Conservation (phyloP, 2,329 filamentous ascomycete genomes). For the Myriosclerotinia scirpicola region DNA sequence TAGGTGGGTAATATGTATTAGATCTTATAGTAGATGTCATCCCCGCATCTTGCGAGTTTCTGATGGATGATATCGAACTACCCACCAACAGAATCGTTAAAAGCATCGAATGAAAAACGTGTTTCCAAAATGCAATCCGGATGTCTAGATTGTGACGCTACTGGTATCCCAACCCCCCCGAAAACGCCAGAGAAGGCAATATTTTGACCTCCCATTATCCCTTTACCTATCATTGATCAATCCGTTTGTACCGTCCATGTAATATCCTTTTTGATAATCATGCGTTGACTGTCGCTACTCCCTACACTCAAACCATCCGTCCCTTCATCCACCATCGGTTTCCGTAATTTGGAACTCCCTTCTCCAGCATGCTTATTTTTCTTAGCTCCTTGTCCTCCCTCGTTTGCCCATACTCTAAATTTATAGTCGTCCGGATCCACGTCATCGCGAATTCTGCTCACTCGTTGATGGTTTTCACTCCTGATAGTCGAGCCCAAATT, state of each 20-base stretch:
- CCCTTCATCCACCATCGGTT: background rate
- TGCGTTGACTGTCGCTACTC: constrained; percentile 28
- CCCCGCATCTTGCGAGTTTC: background rate
- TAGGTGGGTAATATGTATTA: too few relatives aligned
- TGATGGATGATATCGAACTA: background rate
- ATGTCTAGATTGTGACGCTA: background rate
- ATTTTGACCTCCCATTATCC: background rate
- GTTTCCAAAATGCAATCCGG: background rate
- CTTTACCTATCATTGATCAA: constrained; percentile 26
- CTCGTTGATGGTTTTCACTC: background rate
- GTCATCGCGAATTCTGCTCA: constrained; percentile 4
- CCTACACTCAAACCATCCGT: constrained; percentile 24
- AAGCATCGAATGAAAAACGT: background rate
- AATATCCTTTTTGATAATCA: constrained; percentile 37
- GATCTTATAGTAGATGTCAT: background rate
- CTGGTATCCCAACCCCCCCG: background rate
- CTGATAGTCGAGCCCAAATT: constrained; percentile 5
- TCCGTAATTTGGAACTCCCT: background rate
- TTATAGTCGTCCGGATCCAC: constrained; percentile 24
- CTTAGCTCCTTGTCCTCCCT: background rate
- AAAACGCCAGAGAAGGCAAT: background rate
- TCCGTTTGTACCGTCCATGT: constrained; percentile 23
- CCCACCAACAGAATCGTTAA: background rate
- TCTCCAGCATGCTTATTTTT: background rate
- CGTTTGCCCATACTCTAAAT: constrained; percentile 23